These are phyloP conservation scores for Hysterangium stoloniferum DNA, from an alignment of 768 basidiomycete genomes.

Conservation along the genomic window DNA sequence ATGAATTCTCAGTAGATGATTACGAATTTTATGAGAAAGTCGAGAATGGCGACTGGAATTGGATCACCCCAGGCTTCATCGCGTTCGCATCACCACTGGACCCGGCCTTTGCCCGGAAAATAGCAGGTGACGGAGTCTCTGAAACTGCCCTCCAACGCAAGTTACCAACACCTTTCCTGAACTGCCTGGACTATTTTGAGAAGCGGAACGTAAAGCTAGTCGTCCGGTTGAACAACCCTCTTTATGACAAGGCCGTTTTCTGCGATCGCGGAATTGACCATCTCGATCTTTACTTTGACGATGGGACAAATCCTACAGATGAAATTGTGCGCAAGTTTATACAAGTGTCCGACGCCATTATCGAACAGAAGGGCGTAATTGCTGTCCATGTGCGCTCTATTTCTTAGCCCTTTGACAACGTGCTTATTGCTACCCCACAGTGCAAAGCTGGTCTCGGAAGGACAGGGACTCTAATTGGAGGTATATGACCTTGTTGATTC, in stretches of 20 bases:
- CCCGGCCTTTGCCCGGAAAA: conserved; percentile 71
- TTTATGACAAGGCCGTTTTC: conserved; percentile 81
- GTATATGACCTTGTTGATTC: conserved; percentile 13
- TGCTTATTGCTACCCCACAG: conserved; percentile 31
- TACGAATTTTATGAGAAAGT: conserved; percentile 96
- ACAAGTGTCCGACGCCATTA: conserved; percentile 69
- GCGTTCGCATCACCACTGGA: conserved; percentile 93
- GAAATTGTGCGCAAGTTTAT: conserved; percentile 92
- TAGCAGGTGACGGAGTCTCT: conserved; percentile 31
- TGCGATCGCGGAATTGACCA: conserved; percentile 81
- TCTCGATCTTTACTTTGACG: conserved; percentile 92
- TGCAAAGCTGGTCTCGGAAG: conserved; percentile 96
- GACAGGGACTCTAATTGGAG: conserved; percentile 91
- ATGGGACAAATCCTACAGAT: conserved; percentile 95
- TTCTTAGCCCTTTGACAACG: conserved; percentile 13
- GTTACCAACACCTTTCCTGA: conserved; percentile 71
- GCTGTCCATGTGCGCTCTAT: conserved; percentile 70
- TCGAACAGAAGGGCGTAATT: conserved; percentile 73
- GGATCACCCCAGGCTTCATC: conserved; percentile 86
- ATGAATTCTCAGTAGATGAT: conserved; percentile 86
- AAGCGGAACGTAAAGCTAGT: conserved; percentile 83
- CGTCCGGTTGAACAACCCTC: conserved; percentile 85
- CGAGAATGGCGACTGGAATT: conserved; percentile 94
- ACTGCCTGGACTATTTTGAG: conserved; percentile 91
- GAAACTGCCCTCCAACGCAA: conserved; percentile 68